Percentiles rank a stretch among this genome's conserved stretches.
Evolutionary conservation across 306 rosid species (phyloP).

Genomic region (Luffa acutangula): DNA sequence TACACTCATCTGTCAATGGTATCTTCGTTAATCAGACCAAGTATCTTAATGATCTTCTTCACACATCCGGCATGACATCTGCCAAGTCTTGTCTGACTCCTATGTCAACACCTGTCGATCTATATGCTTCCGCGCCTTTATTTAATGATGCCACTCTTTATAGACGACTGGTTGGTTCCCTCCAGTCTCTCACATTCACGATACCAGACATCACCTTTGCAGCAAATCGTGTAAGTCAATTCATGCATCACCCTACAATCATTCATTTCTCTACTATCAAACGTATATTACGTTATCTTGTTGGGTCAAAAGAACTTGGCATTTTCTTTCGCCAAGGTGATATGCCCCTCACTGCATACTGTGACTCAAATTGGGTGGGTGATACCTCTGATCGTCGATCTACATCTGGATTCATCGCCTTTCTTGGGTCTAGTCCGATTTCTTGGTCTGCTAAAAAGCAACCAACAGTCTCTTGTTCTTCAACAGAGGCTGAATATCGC

Average conservation of each 20-base stretch:
- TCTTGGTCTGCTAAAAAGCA: too few relatives aligned
- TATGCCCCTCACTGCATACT: too few relatives aligned
- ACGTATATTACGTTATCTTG: neutral
- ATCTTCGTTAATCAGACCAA: too few relatives aligned
- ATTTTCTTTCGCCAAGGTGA: too few relatives aligned
- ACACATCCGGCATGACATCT: neutral
- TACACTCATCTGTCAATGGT: too few relatives aligned
- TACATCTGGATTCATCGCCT: too few relatives aligned
- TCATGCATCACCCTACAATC: neutral
- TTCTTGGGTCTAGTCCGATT: too few relatives aligned
- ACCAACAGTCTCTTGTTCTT: too few relatives aligned
- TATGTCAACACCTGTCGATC: neutral
- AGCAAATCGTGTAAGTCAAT: neutral
- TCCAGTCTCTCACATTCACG: neutral
- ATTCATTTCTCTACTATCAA: neutral
- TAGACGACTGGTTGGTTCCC: neutral
- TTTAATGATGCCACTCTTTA: neutral
- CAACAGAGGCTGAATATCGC: too few relatives aligned
- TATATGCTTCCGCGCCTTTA: neutral
- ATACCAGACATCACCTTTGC: neutral
- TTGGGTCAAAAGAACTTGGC: neutral
- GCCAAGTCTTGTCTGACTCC: neutral
- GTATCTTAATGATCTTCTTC: neutral
- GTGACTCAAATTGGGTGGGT: too few relatives aligned
- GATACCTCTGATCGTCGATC: too few relatives aligned